Evolutionary conservation across 2,329 filamentous ascomycete species (phyloP).

Genomic region (Fusarium sp.): DNA sequence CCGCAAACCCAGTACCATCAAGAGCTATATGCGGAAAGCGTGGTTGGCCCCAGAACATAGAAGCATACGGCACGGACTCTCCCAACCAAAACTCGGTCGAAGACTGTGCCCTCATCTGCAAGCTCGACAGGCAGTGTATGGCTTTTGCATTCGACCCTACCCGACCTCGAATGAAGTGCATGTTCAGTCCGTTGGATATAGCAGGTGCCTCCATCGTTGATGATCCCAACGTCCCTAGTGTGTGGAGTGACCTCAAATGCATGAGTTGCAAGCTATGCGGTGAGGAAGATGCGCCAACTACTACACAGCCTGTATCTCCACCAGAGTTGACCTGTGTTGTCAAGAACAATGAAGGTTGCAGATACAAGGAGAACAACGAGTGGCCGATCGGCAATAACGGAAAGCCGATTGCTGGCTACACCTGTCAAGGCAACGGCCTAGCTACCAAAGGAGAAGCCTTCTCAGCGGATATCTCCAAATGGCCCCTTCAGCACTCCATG

Average conservation of each 20-base stretch:
- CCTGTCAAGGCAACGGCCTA: slow-evolving; percentile 23
- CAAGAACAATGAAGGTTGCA: slow-evolving; percentile 4
- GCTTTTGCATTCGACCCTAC: slow-evolving; percentile 30
- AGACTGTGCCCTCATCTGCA: slow-evolving; percentile 38
- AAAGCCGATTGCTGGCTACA: slow-evolving; percentile 11
- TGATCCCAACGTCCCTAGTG: not conserved
- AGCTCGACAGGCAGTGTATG: slow-evolving; percentile 13
- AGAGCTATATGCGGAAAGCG: slow-evolving; percentile 24
- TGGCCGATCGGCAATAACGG: slow-evolving; percentile 25
- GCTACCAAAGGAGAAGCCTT: slow-evolving; percentile 14
- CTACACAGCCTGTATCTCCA: slow-evolving; percentile 8
- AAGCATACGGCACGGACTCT: slow-evolving; percentile 9
- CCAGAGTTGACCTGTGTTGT: slow-evolving; percentile 19
- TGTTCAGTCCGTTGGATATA: slow-evolving; percentile 15
- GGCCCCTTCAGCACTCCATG: slow-evolving; percentile 25
- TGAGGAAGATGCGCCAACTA: not conserved
- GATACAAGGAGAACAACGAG: slow-evolving; percentile 15
- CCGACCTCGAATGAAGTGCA: slow-evolving; percentile 4
- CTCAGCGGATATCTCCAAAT: not conserved
- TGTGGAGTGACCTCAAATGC: slow-evolving; percentile 31
- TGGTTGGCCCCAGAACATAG: slow-evolving; percentile 9
- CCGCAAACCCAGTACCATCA: not conserved
- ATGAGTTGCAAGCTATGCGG: slow-evolving; percentile 25
- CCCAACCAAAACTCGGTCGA: slow-evolving; percentile 24
- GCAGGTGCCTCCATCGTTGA: slow-evolving; percentile 6